Evolutionary conservation across 192 early-diverging fungal species (phyloP).

Genomic region (Allomyces javanicus): DNA sequence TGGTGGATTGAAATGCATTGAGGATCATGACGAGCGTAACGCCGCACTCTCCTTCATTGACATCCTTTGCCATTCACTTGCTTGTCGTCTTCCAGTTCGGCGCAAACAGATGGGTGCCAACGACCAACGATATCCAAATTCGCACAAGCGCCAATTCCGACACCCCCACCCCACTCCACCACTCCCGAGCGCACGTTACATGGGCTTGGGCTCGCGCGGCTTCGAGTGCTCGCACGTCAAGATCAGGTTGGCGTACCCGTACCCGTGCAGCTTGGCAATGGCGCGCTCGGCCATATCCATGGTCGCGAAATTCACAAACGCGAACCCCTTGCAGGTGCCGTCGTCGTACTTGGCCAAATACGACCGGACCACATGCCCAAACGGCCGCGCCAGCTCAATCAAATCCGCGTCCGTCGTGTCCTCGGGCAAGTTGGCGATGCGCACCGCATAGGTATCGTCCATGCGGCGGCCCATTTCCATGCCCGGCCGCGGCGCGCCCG

Average conservation of each 20-base stretch:
- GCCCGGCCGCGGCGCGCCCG: conserved; percentile 3
- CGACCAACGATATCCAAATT: too few species aligned
- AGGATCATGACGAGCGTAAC: too few species aligned
- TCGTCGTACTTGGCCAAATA: conserved; percentile 75
- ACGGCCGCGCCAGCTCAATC: conserved; percentile 65
- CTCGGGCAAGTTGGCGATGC: conserved; percentile 93
- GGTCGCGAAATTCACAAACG: conserved; percentile 75
- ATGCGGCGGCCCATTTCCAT: conserved; percentile 5
- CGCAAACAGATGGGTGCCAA: too few species aligned
- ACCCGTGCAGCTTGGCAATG: conserved; percentile 71
- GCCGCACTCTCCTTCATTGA: too few species aligned
- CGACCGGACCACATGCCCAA: conserved; percentile 64
- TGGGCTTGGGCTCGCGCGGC: neutral
- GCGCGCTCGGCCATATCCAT: conserved; percentile 65
- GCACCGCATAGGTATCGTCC: conserved; percentile 38
- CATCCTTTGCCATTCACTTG: too few species aligned
- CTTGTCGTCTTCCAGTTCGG: too few species aligned
- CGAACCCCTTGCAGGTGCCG: conserved; percentile 79
- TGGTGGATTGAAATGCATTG: too few species aligned
- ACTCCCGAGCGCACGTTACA: too few species aligned
- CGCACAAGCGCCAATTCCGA: too few species aligned
- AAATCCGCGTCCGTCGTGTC: conserved; percentile 77
- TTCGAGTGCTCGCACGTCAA: conserved; percentile 13
- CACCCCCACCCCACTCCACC: too few species aligned
- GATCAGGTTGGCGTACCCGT: conserved; percentile 92